phyloP scores from a whole-genome alignment of 768 basidiomycete genomes.

The Fomitopsis pulvina region DNA sequence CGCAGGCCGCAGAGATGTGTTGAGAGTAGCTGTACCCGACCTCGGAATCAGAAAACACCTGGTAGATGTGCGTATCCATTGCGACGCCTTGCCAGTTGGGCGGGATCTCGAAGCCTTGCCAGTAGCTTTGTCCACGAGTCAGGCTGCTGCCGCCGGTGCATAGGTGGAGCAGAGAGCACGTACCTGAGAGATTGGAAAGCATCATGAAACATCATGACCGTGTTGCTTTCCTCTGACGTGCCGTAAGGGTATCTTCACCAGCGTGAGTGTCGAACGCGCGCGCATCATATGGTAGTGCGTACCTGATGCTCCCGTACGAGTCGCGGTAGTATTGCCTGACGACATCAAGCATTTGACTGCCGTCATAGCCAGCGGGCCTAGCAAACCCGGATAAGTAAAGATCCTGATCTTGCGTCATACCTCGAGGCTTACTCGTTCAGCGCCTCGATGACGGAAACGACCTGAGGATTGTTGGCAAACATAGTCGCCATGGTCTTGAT shows the following conservation, averaged over 20 bases:
- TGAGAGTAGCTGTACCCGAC: constrained; percentile 40
- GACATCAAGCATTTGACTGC: constrained; percentile 41
- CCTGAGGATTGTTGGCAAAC: constrained; percentile 45
- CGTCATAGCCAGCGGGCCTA: constrained; percentile 71
- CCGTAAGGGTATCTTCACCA: constrained; percentile 37
- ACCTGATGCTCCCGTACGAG: constrained; percentile 73
- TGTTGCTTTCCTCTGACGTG: constrained; percentile 42
- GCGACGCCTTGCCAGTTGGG: constrained; percentile 57
- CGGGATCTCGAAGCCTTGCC: constrained; percentile 54
- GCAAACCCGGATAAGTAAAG: constrained; percentile 1
- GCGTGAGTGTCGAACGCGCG: constrained; percentile 14
- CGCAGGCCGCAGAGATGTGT: constrained; percentile 60
- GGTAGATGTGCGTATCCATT: constrained; percentile 78
- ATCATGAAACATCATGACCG: constrained; percentile 64
- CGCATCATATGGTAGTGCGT: not conserved
- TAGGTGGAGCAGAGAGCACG: not conserved
- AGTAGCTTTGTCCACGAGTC: constrained; percentile 35
- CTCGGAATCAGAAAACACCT: constrained; percentile 54
- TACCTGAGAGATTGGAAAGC: constrained; percentile 63
- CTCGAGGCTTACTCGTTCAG: constrained; percentile 59
- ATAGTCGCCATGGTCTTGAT: constrained; percentile 56
- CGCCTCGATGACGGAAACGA: constrained; percentile 65
- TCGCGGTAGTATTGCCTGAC: constrained; percentile 63
- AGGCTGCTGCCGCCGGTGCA: not conserved
- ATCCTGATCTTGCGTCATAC: not conserved